phyloP scores from a whole-genome alignment of 2,329 filamentous ascomycete species.

The Colletotrichum gigasporum region DNA sequence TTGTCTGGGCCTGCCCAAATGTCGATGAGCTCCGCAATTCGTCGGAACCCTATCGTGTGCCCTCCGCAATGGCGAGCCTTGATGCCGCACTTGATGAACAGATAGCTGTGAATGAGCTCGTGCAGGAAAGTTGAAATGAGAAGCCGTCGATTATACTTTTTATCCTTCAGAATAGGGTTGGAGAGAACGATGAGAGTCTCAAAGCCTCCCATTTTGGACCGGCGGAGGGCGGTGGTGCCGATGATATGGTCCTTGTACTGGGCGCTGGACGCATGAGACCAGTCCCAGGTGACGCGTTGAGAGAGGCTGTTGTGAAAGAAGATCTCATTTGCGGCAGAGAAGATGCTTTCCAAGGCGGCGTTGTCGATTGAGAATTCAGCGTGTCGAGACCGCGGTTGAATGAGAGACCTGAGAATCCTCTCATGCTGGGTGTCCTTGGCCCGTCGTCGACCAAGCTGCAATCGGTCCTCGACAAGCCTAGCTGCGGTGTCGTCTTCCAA shows the following conservation, averaged over 20 bases:
- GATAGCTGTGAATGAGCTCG: slow-evolving; percentile 73
- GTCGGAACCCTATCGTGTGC: slow-evolving; percentile 68
- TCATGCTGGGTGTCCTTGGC: slow-evolving; percentile 61
- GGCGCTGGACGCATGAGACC: slow-evolving; percentile 60
- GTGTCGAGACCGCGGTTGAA: slow-evolving; percentile 57
- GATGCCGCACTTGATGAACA: slow-evolving; percentile 71
- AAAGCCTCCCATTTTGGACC: slow-evolving; percentile 58
- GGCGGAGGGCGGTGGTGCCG: slow-evolving; percentile 69
- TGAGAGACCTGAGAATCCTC: slow-evolving; percentile 66
- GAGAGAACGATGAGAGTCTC: slow-evolving; percentile 72
- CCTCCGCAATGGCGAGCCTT: slow-evolving; percentile 64
- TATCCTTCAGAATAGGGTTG: slow-evolving; percentile 64
- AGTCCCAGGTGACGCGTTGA: slow-evolving; percentile 70
- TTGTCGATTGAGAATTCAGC: slow-evolving; percentile 65
- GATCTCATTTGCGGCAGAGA: slow-evolving; percentile 68
- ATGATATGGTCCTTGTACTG: slow-evolving; percentile 66
- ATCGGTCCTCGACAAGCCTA: slow-evolving; percentile 56
- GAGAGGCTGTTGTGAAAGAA: slow-evolving; percentile 68
- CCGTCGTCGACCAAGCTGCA: slow-evolving; percentile 54
- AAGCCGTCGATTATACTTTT: slow-evolving; percentile 66
- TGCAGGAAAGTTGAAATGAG: slow-evolving; percentile 73
- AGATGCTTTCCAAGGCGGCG: slow-evolving; percentile 65
- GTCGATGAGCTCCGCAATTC: slow-evolving; percentile 69
- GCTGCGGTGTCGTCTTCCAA: slow-evolving; percentile 59
- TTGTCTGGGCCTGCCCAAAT: slow-evolving; percentile 66